phyloP scores from a whole-genome alignment of 768 basidiomycete species.

The Collybia sordida region DNA sequence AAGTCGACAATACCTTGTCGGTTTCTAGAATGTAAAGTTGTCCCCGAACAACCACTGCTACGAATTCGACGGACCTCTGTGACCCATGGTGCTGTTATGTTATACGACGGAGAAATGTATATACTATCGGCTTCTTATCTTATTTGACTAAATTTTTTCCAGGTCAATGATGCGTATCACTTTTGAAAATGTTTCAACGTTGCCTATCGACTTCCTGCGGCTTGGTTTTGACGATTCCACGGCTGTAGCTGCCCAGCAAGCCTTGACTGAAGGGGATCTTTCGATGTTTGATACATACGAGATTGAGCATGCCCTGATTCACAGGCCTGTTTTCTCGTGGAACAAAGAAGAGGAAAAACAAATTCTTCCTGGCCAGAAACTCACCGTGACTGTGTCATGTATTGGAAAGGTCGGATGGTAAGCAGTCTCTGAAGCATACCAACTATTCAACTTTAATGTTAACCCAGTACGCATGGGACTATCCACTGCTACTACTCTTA shows the following conservation, averaged over 20 bases:
- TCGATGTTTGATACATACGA: constrained; percentile 88
- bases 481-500: constrained; percentile 85
- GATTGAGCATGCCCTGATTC: constrained; percentile 78
- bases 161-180: constrained; percentile 86
- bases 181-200: constrained; percentile 83
- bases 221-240: constrained; percentile 92
- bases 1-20: constrained; percentile 23
- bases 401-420: constrained; percentile 93
- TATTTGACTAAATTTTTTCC: constrained; percentile 3
- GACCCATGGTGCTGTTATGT: constrained; percentile 91
- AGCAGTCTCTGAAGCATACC: constrained; percentile 25
- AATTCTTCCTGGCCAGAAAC: constrained; percentile 70
- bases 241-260: constrained; percentile 69
- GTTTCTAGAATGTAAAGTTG: constrained; percentile 81
- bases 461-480: constrained; percentile 68
- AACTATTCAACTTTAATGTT: constrained; percentile 11
- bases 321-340: constrained; percentile 84
- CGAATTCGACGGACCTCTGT: constrained; percentile 86
- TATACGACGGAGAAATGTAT: constrained; percentile 92
- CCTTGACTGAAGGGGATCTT: constrained; percentile 77
- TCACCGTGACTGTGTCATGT: constrained; percentile 69
- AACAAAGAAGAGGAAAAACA: constrained; percentile 43
- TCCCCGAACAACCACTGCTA: constrained; percentile 85
- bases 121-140: constrained; percentile 19
- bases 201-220: constrained; percentile 84